These are phyloP conservation scores for Pestalotiopsis sp. DNA, from an alignment of 2,329 filamentous ascomycete genomes.

Conservation along the genomic window DNA sequence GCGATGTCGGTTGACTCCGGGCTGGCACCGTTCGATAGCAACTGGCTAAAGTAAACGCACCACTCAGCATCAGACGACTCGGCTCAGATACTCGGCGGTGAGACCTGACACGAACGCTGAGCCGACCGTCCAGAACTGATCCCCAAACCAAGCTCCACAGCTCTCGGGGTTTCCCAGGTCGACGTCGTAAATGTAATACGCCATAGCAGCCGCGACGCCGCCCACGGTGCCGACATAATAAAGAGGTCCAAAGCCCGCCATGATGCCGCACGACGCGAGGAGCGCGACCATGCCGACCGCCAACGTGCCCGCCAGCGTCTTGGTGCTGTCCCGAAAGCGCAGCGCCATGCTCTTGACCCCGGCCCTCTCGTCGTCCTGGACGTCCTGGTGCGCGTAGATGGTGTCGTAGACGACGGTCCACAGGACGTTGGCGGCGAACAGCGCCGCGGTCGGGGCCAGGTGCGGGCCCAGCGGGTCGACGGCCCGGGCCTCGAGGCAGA, in stretches of 20 bases:
- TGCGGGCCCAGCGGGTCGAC: slow-evolving; percentile 22
- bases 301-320: slow-evolving; percentile 4
- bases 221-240: neutral
- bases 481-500: slow-evolving; percentile 32
- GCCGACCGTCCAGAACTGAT: neutral
- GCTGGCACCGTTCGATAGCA: neutral
- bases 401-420: slow-evolving; percentile 39
- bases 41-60: neutral
- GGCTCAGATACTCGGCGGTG: neutral
- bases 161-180: neutral
- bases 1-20: neutral
- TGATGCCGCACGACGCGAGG: neutral
- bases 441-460: slow-evolving; percentile 27
- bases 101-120: neutral
- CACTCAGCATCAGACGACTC: neutral
- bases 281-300: slow-evolving; percentile 8
- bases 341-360: slow-evolving; percentile 45
- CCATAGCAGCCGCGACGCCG: neutral
- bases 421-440: slow-evolving; percentile 25
- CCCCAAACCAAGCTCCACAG: neutral
- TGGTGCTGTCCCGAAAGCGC: slow-evolving; percentile 24
- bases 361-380: slow-evolving; percentile 33
- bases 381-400: slow-evolving; percentile 38
- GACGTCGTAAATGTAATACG: neutral
- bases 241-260: neutral